phyloP scores from a whole-genome alignment of 139 green algal species.

The Protoeuglena noctilucae region DNA sequence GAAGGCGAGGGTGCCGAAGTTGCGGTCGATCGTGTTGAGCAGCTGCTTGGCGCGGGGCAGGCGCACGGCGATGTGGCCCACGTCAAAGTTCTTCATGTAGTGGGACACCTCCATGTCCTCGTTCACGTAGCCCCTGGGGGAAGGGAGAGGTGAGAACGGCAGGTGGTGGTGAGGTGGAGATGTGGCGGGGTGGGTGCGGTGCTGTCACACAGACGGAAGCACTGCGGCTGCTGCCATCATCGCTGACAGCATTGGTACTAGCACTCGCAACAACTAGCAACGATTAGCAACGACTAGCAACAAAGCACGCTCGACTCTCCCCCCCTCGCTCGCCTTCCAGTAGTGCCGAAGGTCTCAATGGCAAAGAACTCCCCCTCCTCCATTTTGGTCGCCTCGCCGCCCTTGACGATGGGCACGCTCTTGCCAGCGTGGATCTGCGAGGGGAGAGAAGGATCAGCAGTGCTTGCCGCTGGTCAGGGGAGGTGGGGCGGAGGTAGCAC shows the following conservation, averaged over 20 bases:
- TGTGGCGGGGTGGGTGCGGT: too few species aligned
- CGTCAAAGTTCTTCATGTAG: slow-evolving; percentile 98
- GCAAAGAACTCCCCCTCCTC: slow-evolving; percentile 99
- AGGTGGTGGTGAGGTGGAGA: too few species aligned
- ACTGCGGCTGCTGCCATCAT: too few species aligned
- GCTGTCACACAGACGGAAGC: too few species aligned
- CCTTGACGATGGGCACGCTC: slow-evolving; percentile 55
- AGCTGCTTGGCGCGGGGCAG: slow-evolving; percentile 84
- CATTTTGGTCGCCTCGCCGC: slow-evolving; percentile 79
- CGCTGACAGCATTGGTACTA: too few species aligned
- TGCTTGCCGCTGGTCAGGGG: too few species aligned
- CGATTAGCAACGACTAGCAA: background rate
- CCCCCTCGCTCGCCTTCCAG: slow-evolving; percentile 34
- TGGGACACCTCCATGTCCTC: slow-evolving; percentile 95
- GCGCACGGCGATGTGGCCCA: slow-evolving; percentile 73
- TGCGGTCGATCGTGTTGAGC: slow-evolving; percentile 78
- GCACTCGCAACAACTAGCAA: background rate
- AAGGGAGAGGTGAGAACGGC: too few species aligned
- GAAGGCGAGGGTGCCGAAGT: slow-evolving; percentile 98
- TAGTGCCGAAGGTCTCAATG: slow-evolving; percentile 98
- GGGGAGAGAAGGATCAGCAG: too few species aligned
- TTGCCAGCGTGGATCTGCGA: slow-evolving; percentile 85
- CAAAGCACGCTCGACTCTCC: slow-evolving; percentile 1
- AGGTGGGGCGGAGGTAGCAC: too few species aligned
- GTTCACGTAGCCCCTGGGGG: slow-evolving; percentile 83